phyloP scores from a whole-genome alignment of 352 stramenopile genomes.

The Pythium dissotocum region DNA sequence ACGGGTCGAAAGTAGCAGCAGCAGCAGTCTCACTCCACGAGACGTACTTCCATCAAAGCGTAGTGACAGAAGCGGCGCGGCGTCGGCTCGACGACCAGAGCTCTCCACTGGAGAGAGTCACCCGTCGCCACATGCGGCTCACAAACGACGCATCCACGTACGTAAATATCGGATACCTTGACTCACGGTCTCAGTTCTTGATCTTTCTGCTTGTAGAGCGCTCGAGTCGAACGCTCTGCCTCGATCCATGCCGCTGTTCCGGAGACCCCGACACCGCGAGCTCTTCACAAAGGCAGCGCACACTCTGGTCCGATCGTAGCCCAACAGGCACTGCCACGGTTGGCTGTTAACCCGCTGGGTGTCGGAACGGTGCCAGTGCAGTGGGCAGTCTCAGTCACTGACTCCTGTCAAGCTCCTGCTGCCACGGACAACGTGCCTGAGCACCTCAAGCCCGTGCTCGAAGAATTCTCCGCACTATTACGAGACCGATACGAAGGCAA shows the following conservation, averaged over 20 bases:
- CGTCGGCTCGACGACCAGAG: slow-evolving; percentile 14
- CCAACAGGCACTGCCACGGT: slow-evolving; percentile 2
- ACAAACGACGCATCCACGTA: slow-evolving; percentile 23
- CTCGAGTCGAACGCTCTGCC: slow-evolving; percentile 10
- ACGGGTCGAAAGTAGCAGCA: background rate
- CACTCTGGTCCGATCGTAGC: background rate
- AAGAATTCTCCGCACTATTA: slow-evolving; percentile 42
- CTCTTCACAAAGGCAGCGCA: background rate
- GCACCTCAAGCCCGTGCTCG: slow-evolving; percentile 21
- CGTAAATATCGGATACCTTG: background rate
- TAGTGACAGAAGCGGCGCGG: background rate
- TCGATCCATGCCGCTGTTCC: too few species aligned
- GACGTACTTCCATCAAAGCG: background rate
- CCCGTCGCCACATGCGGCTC: background rate
- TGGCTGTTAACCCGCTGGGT: background rate
- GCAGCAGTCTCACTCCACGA: background rate
- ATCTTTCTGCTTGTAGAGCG: slow-evolving; percentile 16
- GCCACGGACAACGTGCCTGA: background rate
- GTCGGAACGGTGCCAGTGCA: slow-evolving; percentile 29
- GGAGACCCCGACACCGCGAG: too few species aligned
- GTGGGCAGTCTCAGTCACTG: slow-evolving; percentile 39
- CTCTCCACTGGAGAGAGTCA: background rate
- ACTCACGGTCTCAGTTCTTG: background rate
- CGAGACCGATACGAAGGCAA: slow-evolving; percentile 64
- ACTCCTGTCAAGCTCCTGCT: background rate